Base-by-base conservation (phyloP, 164 flowering plant species). In the Taxillus chinensis region DNA sequence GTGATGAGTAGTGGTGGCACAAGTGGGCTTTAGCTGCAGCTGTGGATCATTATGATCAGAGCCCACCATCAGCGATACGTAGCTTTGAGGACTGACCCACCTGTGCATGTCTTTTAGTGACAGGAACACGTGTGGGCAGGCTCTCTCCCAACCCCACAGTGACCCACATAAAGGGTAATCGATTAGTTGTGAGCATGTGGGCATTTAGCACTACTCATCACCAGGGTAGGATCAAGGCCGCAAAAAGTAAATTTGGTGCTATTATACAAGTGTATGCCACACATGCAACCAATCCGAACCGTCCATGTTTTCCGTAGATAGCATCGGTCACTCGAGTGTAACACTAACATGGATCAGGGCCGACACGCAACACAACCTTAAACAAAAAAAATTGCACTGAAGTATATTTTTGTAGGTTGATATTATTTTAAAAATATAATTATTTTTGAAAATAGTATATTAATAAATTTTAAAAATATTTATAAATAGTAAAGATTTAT, bases 51-150 rank as follows among this genome's bases (percentile, higher is more conserved):
- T 48, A 48, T 48, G 15, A 15, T 15, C 17, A 27, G 60, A 45
- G 57, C 67, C 67, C 67, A 61, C 56, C 59, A 69, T 57, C 62
- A 50, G 1, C 49, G 60, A 65, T 10, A 27, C 38, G 54, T 51
- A 50, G 40, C 51, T 3, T 55, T 46, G 38, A 37, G 14, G 55
- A 54, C 57, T 57, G 62, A 46, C 60, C 66, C 43, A 27, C 41
- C 10, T 0, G 0, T 57, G 27, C 27, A 17, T 17, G 41, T 50
- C 57, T 50, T 62, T 13, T 65, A 8, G 38, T 60, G 61, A 71
- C 70, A 63, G 17, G 58, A 59, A 59, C 74, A 67, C 67, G 72
- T 66, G 76, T 63, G 67, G 62, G 64, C 11, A 62, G 61, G 69
- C 42, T 69, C 61, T 64, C 60, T n/a, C 53, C 46, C 55, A 41